phyloP scores from a whole-genome alignment of 352 stramenopile genomes.

The Phytophthora kernoviae region DNA sequence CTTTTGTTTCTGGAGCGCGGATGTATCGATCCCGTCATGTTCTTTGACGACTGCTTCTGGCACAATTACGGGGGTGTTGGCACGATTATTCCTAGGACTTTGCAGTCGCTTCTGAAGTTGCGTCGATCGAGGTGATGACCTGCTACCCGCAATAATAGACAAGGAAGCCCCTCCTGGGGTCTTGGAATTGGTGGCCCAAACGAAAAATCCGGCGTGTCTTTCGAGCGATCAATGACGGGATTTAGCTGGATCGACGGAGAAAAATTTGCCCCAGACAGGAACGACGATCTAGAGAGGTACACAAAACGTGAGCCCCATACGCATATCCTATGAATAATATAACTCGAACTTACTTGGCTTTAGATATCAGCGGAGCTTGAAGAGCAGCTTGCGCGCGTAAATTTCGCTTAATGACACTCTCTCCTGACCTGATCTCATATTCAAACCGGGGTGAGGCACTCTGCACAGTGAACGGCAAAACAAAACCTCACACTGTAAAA shows the following conservation, averaged over 20 bases:
- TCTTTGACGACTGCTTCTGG: background rate
- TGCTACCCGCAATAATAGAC: background rate
- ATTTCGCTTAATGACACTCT: conserved; percentile 58
- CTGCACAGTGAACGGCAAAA: background rate
- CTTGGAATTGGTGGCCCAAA: conserved; percentile 31
- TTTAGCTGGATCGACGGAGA: conserved; percentile 45
- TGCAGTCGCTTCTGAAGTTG: conserved; percentile 24
- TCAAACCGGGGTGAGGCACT: conserved; percentile 12
- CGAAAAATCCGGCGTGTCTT: conserved; percentile 32
- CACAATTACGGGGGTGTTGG: background rate
- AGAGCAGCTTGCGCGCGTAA: conserved; percentile 32
- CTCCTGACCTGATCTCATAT: conserved; percentile 59
- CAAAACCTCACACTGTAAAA: no score
- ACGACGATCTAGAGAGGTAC: conserved; percentile 29
- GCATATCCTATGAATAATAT: background rate
- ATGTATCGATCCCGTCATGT: background rate
- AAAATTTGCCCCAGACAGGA: conserved; percentile 46
- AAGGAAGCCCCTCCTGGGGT: conserved; percentile 12
- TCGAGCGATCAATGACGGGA: conserved; percentile 32
- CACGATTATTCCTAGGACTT: conserved; percentile 12
- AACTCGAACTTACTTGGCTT: conserved; percentile 29
- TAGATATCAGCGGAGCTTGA: conserved; percentile 6
- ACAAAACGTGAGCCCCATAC: conserved; percentile 5
- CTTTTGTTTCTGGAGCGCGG: background rate
- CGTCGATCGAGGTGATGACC: conserved; percentile 18